Evolutionary conservation across 768 basidiomycete species (phyloP).

Genomic region (Boletus reticuloceps): DNA sequence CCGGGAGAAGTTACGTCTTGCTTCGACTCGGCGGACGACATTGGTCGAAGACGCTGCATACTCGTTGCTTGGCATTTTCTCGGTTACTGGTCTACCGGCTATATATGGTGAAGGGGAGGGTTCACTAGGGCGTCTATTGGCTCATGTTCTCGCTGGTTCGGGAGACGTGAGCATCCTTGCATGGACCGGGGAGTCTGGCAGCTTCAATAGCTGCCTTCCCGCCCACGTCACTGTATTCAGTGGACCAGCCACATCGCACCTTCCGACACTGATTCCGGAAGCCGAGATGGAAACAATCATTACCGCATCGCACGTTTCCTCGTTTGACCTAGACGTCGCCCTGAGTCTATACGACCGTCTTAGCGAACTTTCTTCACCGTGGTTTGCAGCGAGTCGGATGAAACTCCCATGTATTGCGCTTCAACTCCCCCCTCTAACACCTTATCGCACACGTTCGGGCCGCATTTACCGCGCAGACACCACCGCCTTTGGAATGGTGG

Average conservation of each 20-base stretch:
- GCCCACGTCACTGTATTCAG: not conserved
- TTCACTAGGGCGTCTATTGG: not conserved
- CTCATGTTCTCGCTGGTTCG: not conserved
- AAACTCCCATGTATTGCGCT: slow-evolving; percentile 4
- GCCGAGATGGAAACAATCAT: not conserved
- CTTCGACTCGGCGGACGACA: not conserved
- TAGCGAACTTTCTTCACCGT: not conserved
- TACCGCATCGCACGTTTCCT: not conserved
- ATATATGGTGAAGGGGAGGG: not conserved
- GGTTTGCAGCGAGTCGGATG: slow-evolving; percentile 5
- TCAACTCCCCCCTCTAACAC: not conserved
- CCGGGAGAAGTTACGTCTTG: not conserved
- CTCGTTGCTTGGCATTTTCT: too few species aligned
- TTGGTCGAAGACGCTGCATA: not conserved
- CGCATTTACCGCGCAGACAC: not conserved
- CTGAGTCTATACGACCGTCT: not conserved
- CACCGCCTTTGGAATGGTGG: not conserved
- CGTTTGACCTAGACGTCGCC: not conserved
- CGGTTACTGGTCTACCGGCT: not conserved
- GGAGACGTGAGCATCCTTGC: not conserved
- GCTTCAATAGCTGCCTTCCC: not conserved
- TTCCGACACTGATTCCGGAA: not conserved
- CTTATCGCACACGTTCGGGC: not conserved
- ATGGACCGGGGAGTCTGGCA: not conserved
- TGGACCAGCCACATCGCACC: not conserved